Conservation (phyloP, 164 flowering plant species). For the Akebia trifoliata region DNA sequence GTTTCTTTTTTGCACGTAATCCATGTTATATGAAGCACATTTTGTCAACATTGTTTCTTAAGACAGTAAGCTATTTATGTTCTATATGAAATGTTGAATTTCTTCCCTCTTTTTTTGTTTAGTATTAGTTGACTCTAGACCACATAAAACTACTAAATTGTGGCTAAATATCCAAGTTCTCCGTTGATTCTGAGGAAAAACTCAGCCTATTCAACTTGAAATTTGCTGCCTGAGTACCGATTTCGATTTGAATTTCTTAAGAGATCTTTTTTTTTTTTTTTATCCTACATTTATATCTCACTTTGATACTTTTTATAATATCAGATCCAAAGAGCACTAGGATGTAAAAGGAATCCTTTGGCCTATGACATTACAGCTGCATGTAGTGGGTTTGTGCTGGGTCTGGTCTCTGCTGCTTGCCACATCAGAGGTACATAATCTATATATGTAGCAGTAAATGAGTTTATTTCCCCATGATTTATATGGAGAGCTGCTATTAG, state of each 20-base stretch:
- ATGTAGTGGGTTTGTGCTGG: conserved; percentile 88
- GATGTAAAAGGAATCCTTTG: conserved; percentile 60
- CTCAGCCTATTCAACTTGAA: too few relatives aligned
- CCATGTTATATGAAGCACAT: too few relatives aligned
- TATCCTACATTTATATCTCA: background rate
- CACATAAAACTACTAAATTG: too few relatives aligned
- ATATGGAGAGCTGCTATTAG: too few relatives aligned
- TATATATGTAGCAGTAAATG: conserved; percentile 4
- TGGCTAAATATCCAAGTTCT: too few relatives aligned
- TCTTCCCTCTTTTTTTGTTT: too few relatives aligned
- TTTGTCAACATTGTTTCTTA: too few relatives aligned
- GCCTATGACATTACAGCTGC: conserved; percentile 87
- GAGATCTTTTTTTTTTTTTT: background rate
- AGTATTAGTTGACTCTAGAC: too few relatives aligned
- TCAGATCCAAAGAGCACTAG: conserved; percentile 66
- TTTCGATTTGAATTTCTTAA: background rate
- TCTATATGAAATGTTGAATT: too few relatives aligned
- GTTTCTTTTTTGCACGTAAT: too few relatives aligned
- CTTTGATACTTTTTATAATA: conserved; percentile 5
- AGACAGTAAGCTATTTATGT: too few relatives aligned
- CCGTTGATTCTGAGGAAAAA: too few relatives aligned
- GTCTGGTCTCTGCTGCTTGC: conserved; percentile 80
- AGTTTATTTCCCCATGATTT: background rate
- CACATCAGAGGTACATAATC: conserved; percentile 68
- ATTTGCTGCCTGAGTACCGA: background rate